Evolutionary conservation across 202 grass and related monocot species (phyloP), one percentile per base, ranked within the genome.

Genomic region (Carex arenaria): DNA sequence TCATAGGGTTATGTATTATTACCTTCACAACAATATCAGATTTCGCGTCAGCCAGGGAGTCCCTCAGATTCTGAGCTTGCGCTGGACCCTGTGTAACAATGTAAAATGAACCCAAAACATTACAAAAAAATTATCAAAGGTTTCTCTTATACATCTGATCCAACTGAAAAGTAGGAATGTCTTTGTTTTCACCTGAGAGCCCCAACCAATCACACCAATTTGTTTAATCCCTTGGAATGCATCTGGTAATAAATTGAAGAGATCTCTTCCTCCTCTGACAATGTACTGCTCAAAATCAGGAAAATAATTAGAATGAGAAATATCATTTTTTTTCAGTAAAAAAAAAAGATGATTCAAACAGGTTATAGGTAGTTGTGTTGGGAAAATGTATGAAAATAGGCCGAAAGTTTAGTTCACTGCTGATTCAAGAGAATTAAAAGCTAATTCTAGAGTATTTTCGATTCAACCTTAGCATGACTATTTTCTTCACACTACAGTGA

Each of bases 21-120:
- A 98, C 95, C 95, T 98, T 98, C 0, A 98, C 95, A 66, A 92
- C 85, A 85, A 98, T 93, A 66, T 95, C 86, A n/a, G 92, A 95
- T 45, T 92, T 91, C 4, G 85, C 90, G 20, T 88, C 95, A 51
- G 85, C 69, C 26, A 98, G 78, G 22, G 95, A 98, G 73, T 98
- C 95, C 63, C 95, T 98, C 22, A 98, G 84, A 75, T 98, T 98
- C 84, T 98, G 95, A 60, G 95, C 95, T 87, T 98, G 92, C 2
- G 95, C 95, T 32, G 95, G 95, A 59, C 95, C 95, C 92, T 94
- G 72, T 43, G 76, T 83, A 90, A 17, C 61, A 85, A 10, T 1
- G 34, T 2, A 34, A 11, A 84, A 34, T 70, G 30, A 12, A 17
- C 32, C 53, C 72, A 42, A 53, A 72, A 47, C 5, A 52, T 52